A percentile compares a stretch with the other conserved stretches of the same genome.
These are phyloP conservation scores for Trametes cinnabarina DNA, from an alignment of 768 basidiomycete species.

Conservation along the genomic window DNA sequence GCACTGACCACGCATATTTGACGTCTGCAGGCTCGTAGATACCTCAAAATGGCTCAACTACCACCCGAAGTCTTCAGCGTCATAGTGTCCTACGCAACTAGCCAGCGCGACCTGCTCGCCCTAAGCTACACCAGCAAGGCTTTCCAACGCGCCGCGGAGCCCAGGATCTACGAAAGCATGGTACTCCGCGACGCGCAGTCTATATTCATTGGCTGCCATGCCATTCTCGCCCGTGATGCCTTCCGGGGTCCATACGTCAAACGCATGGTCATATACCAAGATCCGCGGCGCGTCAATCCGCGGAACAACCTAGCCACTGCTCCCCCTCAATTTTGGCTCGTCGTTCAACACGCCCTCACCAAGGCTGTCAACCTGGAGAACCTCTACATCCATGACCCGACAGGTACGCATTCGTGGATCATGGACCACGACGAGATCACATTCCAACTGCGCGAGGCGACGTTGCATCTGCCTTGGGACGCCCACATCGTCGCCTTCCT, in stretches of 20 bases:
- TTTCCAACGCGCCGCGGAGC: conserved; percentile 48
- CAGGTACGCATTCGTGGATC: conserved; percentile 43
- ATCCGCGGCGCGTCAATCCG: conserved; percentile 29
- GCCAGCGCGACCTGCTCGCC: conserved; percentile 37
- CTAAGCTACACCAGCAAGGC: conserved; percentile 47
- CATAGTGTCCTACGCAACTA: conserved; percentile 38
- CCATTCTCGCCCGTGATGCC: conserved; percentile 36
- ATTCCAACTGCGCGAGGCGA: conserved; percentile 51
- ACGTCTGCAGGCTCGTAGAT: neutral
- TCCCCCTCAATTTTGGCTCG: conserved; percentile 42
- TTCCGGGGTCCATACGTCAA: conserved; percentile 41
- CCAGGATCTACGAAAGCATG: conserved; percentile 43
- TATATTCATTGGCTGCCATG: conserved; percentile 38
- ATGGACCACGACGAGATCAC: conserved; percentile 37
- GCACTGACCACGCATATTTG: neutral
- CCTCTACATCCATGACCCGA: conserved; percentile 42
- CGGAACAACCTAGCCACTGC: conserved; percentile 18
- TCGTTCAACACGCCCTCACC: conserved; percentile 42
- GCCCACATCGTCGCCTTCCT: conserved; percentile 46
- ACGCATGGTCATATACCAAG: conserved; percentile 41
- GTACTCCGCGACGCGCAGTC: conserved; percentile 37
- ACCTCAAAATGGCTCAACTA: conserved; percentile 19
- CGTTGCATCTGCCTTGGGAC: conserved; percentile 52
- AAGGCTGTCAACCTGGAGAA: conserved; percentile 44
- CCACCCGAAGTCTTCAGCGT: conserved; percentile 44